phyloP scores from a whole-genome alignment of 2,329 filamentous ascomycete genomes.

The Verticillium tricorpus region DNA sequence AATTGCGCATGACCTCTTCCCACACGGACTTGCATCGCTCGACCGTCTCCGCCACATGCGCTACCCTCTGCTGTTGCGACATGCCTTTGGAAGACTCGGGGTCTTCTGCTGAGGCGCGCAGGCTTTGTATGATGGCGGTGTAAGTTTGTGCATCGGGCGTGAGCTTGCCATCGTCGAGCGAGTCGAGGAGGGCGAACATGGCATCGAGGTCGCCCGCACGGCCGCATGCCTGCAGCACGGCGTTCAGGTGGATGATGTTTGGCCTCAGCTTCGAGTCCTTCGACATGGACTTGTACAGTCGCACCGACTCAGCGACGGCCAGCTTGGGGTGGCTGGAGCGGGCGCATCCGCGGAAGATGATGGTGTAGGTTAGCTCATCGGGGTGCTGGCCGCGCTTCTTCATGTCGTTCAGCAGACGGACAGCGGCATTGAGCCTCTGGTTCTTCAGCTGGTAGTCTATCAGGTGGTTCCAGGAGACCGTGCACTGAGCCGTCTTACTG shows the following conservation, averaged over 20 bases:
- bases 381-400: constrained; percentile 85
- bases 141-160: constrained; percentile 70
- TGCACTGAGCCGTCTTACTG: constrained; percentile 59
- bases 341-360: constrained; percentile 73
- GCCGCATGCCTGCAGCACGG: constrained; percentile 77
- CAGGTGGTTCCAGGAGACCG: constrained; percentile 84
- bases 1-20: constrained; percentile 73
- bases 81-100: constrained; percentile 5
- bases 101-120: constrained; percentile 46
- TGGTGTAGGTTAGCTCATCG: constrained; percentile 78
- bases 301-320: constrained; percentile 64
- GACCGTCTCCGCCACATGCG: constrained; percentile 39
- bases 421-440: constrained; percentile 55
- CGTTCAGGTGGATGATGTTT: constrained; percentile 81
- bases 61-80: not conserved
- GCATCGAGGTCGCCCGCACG: constrained; percentile 71
- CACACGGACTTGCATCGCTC: constrained; percentile 70
- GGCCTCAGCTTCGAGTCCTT: constrained; percentile 60
- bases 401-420: constrained; percentile 96
- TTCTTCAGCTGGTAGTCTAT: constrained; percentile 66
- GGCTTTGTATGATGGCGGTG: constrained; percentile 74
- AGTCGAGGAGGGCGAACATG: constrained; percentile 71
- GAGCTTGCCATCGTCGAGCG: constrained; percentile 54
- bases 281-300: constrained; percentile 73
- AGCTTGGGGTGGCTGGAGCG: constrained; percentile 51